phyloP scores from a whole-genome alignment of 2,329 filamentous ascomycete species.

The Gliomastix tumulicola region DNA sequence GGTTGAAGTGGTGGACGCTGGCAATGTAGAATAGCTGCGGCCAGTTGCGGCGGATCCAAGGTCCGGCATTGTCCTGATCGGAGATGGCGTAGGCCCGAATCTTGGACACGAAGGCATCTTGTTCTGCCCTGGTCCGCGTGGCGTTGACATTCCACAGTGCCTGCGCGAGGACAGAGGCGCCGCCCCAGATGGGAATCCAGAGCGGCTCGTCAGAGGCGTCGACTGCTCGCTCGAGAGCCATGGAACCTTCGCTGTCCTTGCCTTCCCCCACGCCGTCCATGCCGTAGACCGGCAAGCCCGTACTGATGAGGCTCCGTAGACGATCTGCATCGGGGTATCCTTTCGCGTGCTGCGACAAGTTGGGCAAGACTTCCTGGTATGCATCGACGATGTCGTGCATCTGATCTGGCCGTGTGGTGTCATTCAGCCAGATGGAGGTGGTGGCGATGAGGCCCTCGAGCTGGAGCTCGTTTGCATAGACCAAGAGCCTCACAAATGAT shows the following conservation, averaged over 20 bases:
- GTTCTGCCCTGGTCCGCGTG: conserved; percentile 17
- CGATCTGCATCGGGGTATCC: background rate
- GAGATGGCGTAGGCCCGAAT: conserved; percentile 49
- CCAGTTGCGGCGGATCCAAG: conserved; percentile 46
- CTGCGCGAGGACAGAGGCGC: conserved; percentile 43
- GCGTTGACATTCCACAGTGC: conserved; percentile 31
- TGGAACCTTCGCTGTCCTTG: no score
- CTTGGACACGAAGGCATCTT: conserved; percentile 26
- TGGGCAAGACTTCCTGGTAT: background rate
- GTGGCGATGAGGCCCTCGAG: conserved; percentile 30
- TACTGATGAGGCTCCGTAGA: background rate
- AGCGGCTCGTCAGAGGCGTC: conserved; percentile 26
- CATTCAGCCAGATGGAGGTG: conserved; percentile 34
- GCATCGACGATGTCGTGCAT: conserved; percentile 3
- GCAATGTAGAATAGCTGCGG: conserved; percentile 49
- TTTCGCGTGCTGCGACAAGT: background rate
- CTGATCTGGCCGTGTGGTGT: conserved; percentile 12
- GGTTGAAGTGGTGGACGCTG: conserved; percentile 48
- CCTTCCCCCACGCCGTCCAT: background rate
- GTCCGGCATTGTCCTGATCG: conserved; percentile 50
- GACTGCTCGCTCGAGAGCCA: conserved; percentile 29
- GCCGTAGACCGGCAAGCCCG: background rate
- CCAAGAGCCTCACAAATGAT: conserved; percentile 29
- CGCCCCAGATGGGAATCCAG: conserved; percentile 47
- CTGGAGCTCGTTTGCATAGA: conserved; percentile 34